Base-by-base conservation (phyloP, 2,329 filamentous ascomycete genomes). In the Emmonsiellopsis sp. region DNA sequence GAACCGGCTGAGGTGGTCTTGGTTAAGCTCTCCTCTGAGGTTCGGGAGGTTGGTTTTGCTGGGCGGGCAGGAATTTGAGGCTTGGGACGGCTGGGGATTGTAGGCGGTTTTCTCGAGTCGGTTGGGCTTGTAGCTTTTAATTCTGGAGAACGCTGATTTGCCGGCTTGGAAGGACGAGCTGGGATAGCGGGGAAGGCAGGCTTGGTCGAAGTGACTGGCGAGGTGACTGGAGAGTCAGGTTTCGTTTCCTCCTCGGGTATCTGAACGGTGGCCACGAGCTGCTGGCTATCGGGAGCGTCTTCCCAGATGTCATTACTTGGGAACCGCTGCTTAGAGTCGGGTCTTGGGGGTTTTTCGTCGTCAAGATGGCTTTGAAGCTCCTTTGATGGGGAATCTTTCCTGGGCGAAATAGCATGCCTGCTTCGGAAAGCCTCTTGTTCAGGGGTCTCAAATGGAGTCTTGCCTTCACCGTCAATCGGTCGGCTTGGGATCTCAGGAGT, bases 221-320 rank as follows among this genome's bases (percentile, higher is more conserved):
- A 51, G n/a, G 53, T 3, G 15, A 30, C 35, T 15, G 11, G 32
- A 16, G 40, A 20, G 45, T 70, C 73, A 47, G 73, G 70, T 57
- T 79, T 76, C 20, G 75, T 73, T 2, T 79, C 75, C 31, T 77
- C 73, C 53, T 79, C 80, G 31, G 73, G 80, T 26, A 68, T 66
- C 61, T 70, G 76, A 49, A 94, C 84, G 0, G 86, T 91, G 0
- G 91, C 87, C 63, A 90, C 83, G 16, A 94, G 79, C 58, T 86
- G 79, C 54, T 87, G 80, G 63, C 88, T 92, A 62, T 95, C 89
- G 1, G 92, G 92, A 0, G 82, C 84, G 67, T 97, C 92, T 72
- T 97, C 92, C 92, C 92, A 96, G 42, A 96, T 83, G 70, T 97
- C 92, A 52, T 84, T 83, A 67, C 91, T 95, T 0, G 92, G 92